Evolutionary conservation across 805 yeast genomes (phyloP).

Genomic region (Sungouiella thailandica): DNA sequence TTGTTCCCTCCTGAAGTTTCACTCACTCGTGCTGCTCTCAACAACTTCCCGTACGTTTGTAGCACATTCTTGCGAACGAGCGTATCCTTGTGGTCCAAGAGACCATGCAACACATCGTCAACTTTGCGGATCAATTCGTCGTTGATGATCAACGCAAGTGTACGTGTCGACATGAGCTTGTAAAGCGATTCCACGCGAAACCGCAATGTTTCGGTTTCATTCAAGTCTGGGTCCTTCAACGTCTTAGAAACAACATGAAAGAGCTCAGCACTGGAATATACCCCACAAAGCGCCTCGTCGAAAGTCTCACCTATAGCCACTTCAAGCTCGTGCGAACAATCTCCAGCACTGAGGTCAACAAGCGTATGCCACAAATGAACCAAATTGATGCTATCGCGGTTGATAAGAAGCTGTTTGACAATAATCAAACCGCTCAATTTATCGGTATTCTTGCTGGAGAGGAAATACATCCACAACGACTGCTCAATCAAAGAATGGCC

Average conservation of each 20-base stretch:
- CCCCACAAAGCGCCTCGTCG: conserved; percentile 26
- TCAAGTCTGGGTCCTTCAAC: conserved; percentile 6
- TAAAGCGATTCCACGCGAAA: conserved; percentile 23
- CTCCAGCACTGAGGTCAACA: conserved; percentile 15
- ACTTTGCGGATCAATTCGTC: conserved; percentile 17
- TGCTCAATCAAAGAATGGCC: conserved; percentile 15
- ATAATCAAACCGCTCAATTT: conserved; percentile 29
- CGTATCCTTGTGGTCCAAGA: conserved; percentile 27
- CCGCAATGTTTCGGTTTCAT: conserved; percentile 4
- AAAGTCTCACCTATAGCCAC: conserved; percentile 26
- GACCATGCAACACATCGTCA: conserved; percentile 25
- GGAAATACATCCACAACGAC: conserved; percentile 18
- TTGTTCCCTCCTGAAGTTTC: conserved; percentile 16
- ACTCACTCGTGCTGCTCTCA: conserved; percentile 17
- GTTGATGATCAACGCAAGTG: conserved; percentile 15
- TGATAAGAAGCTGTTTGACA: conserved; percentile 32
- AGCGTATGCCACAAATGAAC: conserved; percentile 22
- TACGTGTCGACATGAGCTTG: conserved; percentile 19
- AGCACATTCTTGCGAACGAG: conserved; percentile 34
- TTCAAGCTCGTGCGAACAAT: conserved; percentile 14
- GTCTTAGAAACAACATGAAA: conserved; percentile 12
- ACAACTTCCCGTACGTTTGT: conserved; percentile 33
- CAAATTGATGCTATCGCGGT: conserved; percentile 16
- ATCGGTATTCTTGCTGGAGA: conserved; percentile 4
- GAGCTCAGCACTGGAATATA: conserved; percentile 20